Conservation (phyloP, 2,329 filamentous ascomycete genomes). For the Pestalotiopsis sp. region DNA sequence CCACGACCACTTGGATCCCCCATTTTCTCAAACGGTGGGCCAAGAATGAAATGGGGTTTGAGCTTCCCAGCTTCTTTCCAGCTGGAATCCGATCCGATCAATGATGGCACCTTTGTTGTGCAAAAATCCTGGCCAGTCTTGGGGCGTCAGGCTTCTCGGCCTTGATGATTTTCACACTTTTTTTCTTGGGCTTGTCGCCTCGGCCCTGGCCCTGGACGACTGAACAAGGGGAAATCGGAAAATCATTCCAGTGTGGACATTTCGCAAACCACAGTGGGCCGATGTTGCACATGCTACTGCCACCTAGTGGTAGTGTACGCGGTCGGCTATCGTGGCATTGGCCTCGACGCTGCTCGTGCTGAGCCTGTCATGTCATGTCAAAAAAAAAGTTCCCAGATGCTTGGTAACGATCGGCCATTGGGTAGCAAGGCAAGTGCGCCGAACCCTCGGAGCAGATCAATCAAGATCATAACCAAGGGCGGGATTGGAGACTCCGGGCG, state of each 20-base stretch:
- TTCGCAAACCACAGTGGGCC: neutral
- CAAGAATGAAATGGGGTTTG: neutral
- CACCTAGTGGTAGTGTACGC: neutral
- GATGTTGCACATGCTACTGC: neutral
- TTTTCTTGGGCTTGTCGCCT: neutral
- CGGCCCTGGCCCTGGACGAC: neutral
- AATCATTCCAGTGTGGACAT: neutral
- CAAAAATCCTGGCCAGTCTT: neutral
- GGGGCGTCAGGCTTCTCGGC: too few relatives aligned
- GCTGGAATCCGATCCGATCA: neutral
- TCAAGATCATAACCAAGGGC: neutral
- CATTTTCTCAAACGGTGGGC: slow-evolving; percentile 1
- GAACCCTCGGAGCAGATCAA: slow-evolving; percentile 3
- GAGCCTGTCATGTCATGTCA: neutral
- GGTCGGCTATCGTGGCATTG: slow-evolving; percentile 4
- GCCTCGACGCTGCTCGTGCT: slow-evolving; percentile 2
- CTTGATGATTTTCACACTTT: too few relatives aligned
- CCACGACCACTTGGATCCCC: neutral
- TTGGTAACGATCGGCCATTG: slow-evolving; percentile 9
- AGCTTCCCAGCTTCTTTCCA: neutral
- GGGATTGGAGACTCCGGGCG: neutral
- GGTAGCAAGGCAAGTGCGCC: neutral
- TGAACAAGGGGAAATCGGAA: neutral
- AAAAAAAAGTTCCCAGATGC: neutral
- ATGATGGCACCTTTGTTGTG: neutral